Evolutionary conservation across 2,329 filamentous ascomycete species (phyloP).

Genomic region (Colletotrichum sp.): DNA sequence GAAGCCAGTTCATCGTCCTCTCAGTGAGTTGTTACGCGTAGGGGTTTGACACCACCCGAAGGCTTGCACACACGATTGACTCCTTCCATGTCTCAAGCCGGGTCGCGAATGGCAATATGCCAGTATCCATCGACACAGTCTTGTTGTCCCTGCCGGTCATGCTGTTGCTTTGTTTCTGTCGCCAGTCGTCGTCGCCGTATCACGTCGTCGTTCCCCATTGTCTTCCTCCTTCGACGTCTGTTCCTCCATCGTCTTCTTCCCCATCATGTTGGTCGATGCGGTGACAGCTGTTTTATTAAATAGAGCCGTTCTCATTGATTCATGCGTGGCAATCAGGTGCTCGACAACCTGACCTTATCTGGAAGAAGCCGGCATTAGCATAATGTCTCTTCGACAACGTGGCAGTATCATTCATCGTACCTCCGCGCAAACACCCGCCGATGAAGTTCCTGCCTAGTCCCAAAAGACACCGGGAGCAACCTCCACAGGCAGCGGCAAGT

Average conservation of each 20-base stretch:
- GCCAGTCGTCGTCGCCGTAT: not conserved
- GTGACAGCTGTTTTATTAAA: accelerated
- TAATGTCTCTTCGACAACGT: not conserved
- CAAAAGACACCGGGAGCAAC: not conserved
- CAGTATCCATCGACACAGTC: not conserved
- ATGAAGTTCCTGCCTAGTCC: not conserved
- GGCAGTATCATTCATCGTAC: not conserved
- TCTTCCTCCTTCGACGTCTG: not conserved
- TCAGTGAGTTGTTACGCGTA: not conserved
- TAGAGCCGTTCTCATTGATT: accelerated
- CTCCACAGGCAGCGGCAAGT: not conserved
- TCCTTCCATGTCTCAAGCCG: not conserved
- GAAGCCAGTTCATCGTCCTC: not conserved
- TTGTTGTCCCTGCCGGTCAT: not conserved
- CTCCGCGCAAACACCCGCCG: not conserved
- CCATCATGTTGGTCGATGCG: accelerated
- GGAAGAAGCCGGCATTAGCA: not conserved
- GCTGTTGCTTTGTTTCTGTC: not conserved
- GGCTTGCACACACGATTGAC: not conserved
- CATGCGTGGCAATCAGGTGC: not conserved
- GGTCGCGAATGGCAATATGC: not conserved
- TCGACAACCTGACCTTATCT: not conserved
- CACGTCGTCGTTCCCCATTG: accelerated
- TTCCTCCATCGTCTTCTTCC: not conserved
- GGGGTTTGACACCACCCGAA: not conserved